Percentiles rank a stretch among this genome's conserved stretches.
phyloP scores from a whole-genome alignment of 1,284 basidiomycete genomes.

The Athelia psychrophila region DNA sequence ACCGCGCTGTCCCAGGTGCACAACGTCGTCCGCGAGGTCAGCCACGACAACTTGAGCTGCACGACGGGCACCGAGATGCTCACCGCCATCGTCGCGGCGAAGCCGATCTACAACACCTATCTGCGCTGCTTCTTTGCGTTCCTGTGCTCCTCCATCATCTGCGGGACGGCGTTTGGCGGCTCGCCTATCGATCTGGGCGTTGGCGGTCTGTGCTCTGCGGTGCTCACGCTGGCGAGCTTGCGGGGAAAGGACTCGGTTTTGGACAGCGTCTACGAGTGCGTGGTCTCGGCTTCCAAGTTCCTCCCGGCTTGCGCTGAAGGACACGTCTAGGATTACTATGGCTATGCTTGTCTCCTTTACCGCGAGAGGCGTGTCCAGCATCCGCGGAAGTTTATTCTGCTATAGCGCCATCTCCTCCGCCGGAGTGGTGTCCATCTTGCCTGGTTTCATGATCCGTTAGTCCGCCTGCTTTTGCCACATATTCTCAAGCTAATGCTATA shows the following conservation, averaged over 20 bases:
- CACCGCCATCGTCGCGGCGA: slow-evolving; percentile 54
- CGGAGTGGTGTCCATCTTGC: slow-evolving; percentile 76
- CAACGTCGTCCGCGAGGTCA: slow-evolving; percentile 72
- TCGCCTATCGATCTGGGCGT: slow-evolving; percentile 82
- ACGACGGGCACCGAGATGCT: slow-evolving; percentile 63
- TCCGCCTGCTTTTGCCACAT: slow-evolving; percentile 12
- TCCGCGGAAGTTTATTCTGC: slow-evolving; percentile 70
- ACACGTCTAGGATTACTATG: slow-evolving; percentile 63
- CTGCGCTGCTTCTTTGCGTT: slow-evolving; percentile 71
- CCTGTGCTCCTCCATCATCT: slow-evolving; percentile 73
- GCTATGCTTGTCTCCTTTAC: slow-evolving; percentile 82
- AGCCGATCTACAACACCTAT: slow-evolving; percentile 60
- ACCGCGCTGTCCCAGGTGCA: slow-evolving; percentile 74
- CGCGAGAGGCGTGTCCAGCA: slow-evolving; percentile 69
- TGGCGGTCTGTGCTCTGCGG: slow-evolving; percentile 66
- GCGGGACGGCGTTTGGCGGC: slow-evolving; percentile 79
- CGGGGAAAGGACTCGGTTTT: slow-evolving; percentile 77
- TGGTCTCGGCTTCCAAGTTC: slow-evolving; percentile 12
- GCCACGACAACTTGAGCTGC: slow-evolving; percentile 71
- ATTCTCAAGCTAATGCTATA: not conserved
- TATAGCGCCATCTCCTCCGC: slow-evolving; percentile 83
- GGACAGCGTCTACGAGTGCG: slow-evolving; percentile 87
- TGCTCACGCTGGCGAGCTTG: slow-evolving; percentile 75
- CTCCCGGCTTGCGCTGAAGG: not conserved
- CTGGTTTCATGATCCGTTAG: slow-evolving; percentile 76